Evolutionary conservation across 139 green algal genomes (phyloP).

Genomic region (Picochlorum sp.): DNA sequence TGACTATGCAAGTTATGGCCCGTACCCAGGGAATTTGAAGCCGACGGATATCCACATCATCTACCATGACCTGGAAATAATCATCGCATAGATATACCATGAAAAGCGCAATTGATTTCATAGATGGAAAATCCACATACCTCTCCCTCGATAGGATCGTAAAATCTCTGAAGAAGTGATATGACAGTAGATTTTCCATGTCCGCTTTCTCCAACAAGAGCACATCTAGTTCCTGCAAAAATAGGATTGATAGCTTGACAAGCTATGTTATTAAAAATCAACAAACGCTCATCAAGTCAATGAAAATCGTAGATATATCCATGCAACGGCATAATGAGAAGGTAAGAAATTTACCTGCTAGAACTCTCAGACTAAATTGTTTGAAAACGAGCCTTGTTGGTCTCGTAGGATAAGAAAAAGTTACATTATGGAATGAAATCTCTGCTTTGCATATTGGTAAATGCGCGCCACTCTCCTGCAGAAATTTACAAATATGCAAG

Average conservation of each 20-base stretch:
- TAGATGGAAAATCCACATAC: no score
- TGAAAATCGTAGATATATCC: no score
- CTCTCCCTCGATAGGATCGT: slow-evolving; percentile 56
- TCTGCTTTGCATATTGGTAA: neutral
- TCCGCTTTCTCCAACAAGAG: slow-evolving; percentile 79
- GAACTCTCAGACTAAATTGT: slow-evolving; percentile 45
- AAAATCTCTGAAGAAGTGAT: slow-evolving; percentile 74
- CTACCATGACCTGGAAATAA: no score
- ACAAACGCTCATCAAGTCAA: no score
- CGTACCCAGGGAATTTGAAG: slow-evolving; percentile 36
- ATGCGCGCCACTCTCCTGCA: slow-evolving; percentile 15
- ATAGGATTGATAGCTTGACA: no score
- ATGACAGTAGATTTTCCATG: slow-evolving; percentile 71
- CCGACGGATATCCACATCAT: slow-evolving; percentile 49
- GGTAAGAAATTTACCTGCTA: no score
- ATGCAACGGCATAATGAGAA: no score
- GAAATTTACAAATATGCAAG: no score
- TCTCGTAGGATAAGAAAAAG: slow-evolving; percentile 13
- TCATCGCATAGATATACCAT: no score
- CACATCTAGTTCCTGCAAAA: slow-evolving; percentile 71
- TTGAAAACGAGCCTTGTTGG: slow-evolving; percentile 39
- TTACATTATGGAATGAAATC: slow-evolving; percentile 5
- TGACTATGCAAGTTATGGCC: slow-evolving; percentile 32
- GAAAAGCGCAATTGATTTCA: no score
- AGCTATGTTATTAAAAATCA: no score